Evolutionary conservation across 441 rosid species (phyloP).

Genomic region (Adansonia grandidieri): DNA sequence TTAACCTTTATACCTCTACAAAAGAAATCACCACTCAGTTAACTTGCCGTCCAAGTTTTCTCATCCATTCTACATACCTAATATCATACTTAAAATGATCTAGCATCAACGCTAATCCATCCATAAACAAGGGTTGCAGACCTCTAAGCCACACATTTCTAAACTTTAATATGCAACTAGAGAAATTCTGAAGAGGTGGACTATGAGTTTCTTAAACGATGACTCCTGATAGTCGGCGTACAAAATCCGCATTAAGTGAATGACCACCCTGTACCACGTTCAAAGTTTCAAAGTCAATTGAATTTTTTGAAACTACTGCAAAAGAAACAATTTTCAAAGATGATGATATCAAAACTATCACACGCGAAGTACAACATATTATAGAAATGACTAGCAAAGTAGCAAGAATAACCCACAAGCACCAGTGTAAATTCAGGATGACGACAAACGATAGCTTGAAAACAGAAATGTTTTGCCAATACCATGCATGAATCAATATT

Average conservation of each 20-base stretch:
- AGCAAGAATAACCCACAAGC: not conserved
- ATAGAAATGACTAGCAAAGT: not conserved
- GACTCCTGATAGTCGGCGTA: slow-evolving; percentile 43
- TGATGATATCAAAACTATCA: not conserved
- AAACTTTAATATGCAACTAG: not conserved
- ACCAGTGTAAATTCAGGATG: not conserved
- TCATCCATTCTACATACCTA: not conserved
- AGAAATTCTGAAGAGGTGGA: not conserved
- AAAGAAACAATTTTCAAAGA: not conserved
- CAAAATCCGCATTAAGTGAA: slow-evolving; percentile 65
- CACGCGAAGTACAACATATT: not conserved
- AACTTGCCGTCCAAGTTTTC: not conserved
- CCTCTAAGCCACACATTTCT: not conserved
- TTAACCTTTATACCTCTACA: not conserved
- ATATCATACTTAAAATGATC: not conserved
- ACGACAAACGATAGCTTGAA: not conserved
- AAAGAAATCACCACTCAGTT: not conserved
- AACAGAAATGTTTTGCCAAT: not conserved
- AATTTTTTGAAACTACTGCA: not conserved
- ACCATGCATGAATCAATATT: not conserved
- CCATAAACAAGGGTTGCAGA: not conserved
- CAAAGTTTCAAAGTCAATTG: slow-evolving; percentile 17
- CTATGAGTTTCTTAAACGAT: slow-evolving; percentile 1
- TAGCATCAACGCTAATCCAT: not conserved
- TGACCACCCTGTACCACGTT: slow-evolving; percentile 70